These are phyloP conservation scores for Aspergillus novoparasiticus DNA, from an alignment of 2,329 filamentous ascomycete species.

Conservation along the genomic window DNA sequence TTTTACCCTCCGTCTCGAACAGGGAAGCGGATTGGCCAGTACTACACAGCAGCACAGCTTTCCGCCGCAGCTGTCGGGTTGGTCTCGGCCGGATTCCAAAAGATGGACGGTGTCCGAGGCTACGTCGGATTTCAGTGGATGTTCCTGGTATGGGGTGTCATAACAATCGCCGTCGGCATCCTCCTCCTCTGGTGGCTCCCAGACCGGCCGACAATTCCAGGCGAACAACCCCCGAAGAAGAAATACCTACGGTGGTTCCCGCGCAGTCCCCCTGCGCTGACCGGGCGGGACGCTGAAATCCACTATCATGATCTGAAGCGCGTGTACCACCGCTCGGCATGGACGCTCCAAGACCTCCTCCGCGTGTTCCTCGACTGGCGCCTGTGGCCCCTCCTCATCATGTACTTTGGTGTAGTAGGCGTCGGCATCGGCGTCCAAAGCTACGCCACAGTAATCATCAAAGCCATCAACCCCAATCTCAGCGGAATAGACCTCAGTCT, in stretches of 20 bases:
- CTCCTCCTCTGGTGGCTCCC: constrained; percentile 86
- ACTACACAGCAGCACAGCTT: constrained; percentile 86
- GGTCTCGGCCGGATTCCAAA: constrained; percentile 86
- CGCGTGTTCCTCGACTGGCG: constrained; percentile 81
- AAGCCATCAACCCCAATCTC: constrained; percentile 72
- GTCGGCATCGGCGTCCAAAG: constrained; percentile 89
- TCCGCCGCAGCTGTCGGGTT: constrained; percentile 87
- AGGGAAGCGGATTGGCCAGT: constrained; percentile 84
- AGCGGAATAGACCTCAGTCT: constrained; percentile 76
- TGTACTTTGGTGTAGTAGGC: constrained; percentile 95
- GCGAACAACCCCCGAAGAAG: constrained; percentile 21
- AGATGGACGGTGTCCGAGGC: constrained; percentile 79
- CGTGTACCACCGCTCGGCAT: constrained; percentile 75
- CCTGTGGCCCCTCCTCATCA: constrained; percentile 80
- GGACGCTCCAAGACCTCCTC: constrained; percentile 71
- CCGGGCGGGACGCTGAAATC: constrained; percentile 73
- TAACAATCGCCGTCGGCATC: constrained; percentile 72
- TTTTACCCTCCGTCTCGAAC: constrained; percentile 88
- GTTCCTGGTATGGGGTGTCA: constrained; percentile 84
- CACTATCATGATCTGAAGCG: constrained; percentile 82
- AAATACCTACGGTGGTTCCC: constrained; percentile 65
- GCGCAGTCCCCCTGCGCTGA: constrained; percentile 68
- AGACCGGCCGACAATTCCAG: constrained; percentile 75
- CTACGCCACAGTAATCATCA: constrained; percentile 85
- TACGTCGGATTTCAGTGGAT: constrained; percentile 71